Evolutionary conservation across 768 basidiomycete genomes (phyloP).

Genomic region (Tephrocybe sp.): DNA sequence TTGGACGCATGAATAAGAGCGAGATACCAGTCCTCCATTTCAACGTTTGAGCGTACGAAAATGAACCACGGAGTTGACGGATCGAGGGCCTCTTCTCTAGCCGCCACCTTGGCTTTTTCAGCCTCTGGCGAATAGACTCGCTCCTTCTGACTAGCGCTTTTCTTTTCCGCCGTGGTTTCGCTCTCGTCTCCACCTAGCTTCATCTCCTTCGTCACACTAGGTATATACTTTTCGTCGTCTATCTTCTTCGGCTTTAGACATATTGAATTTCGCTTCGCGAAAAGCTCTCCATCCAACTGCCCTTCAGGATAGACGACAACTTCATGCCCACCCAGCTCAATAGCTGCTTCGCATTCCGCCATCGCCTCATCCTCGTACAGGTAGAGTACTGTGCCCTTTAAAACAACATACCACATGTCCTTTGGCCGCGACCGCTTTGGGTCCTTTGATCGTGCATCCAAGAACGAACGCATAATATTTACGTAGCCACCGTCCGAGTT

Average conservation of each 20-base stretch:
- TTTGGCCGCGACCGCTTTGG: conserved; percentile 82
- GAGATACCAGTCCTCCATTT: conserved; percentile 98
- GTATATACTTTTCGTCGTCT: conserved; percentile 35
- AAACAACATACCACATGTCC: conserved; percentile 89
- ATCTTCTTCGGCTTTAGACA: conserved; percentile 59
- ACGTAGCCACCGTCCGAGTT: conserved; percentile 69
- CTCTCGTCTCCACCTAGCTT: conserved; percentile 32
- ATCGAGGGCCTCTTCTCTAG: conserved; percentile 51
- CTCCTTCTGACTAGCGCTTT: conserved; percentile 30
- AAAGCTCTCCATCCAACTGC: conserved; percentile 85
- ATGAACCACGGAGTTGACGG: conserved; percentile 84
- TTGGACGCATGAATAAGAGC: conserved; percentile 75
- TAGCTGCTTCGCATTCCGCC: conserved; percentile 88
- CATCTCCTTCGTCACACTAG: conserved; percentile 58
- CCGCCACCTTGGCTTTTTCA: conserved; percentile 44
- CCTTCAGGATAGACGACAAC: conserved; percentile 76
- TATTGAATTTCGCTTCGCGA: conserved; percentile 87
- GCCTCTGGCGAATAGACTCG: conserved; percentile 31
- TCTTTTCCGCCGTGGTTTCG: conserved; percentile 30
- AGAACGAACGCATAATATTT: conserved; percentile 74
- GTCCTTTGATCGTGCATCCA: conserved; percentile 83
- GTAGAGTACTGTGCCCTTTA: conserved; percentile 91
- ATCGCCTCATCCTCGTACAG: conserved; percentile 92
- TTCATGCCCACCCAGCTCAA: conserved; percentile 80
- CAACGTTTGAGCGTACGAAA: conserved; percentile 82